Evolutionary conservation across 768 basidiomycete genomes (phyloP).

Genomic region (Lactarius quietus): DNA sequence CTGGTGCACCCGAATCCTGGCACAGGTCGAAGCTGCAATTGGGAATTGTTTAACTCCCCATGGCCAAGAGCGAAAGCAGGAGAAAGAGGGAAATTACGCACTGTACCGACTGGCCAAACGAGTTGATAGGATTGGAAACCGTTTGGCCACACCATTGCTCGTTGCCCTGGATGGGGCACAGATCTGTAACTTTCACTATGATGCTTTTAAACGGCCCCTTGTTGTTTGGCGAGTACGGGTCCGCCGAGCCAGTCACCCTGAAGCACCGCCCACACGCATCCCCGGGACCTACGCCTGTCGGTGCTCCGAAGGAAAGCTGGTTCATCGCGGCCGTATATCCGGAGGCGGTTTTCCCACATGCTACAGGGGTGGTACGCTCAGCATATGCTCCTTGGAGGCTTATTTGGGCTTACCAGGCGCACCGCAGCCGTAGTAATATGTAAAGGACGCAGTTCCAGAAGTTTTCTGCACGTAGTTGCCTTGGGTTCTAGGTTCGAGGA

Average conservation of each 20-base stretch:
- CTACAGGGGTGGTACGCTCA: constrained; percentile 28
- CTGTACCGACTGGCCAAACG: constrained; percentile 47
- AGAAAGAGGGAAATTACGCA: constrained; percentile 31
- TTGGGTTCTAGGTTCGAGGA: constrained; percentile 30
- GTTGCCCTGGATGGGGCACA: constrained; percentile 48
- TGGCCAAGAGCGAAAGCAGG: background rate
- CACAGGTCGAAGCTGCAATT: constrained; percentile 54
- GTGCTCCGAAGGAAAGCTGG: constrained; percentile 52
- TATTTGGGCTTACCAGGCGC: constrained; percentile 40
- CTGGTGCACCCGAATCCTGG: constrained; percentile 50
- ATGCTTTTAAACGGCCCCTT: constrained; percentile 53
- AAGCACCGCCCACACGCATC: constrained; percentile 65
- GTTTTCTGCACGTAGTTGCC: constrained; percentile 53
- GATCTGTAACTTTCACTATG: constrained; percentile 48
- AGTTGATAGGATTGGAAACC: constrained; percentile 39
- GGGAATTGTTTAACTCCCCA: background rate
- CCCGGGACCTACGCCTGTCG: constrained; percentile 49
- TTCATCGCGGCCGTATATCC: constrained; percentile 57
- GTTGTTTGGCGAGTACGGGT: constrained; percentile 51
- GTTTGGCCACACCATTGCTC: constrained; percentile 55
- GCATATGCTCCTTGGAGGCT: background rate
- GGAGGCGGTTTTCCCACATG: constrained; percentile 48
- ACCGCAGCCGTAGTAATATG: constrained; percentile 50
- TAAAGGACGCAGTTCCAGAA: constrained; percentile 54
- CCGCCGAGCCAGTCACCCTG: constrained; percentile 52